Evolutionary conservation across 495 filamentous ascomycete species (phyloP).

Genomic region (Amorphotheca resinae): DNA sequence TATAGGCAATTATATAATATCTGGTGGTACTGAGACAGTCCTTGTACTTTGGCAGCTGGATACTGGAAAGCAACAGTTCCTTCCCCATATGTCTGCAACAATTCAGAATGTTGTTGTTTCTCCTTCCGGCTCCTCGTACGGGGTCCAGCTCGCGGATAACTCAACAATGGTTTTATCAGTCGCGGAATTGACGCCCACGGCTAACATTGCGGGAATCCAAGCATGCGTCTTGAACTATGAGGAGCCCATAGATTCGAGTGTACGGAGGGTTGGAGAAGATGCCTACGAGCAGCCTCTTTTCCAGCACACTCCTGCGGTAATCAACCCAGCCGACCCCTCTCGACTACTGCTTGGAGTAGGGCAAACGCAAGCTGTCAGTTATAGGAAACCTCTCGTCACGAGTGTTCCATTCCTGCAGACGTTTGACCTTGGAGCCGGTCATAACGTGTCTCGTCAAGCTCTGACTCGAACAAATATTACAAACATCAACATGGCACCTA

Average conservation of each 20-base stretch:
- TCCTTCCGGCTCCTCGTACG: constrained; percentile 64
- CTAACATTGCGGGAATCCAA: constrained; percentile 75
- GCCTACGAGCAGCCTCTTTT: constrained; percentile 33
- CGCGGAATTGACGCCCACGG: constrained; percentile 67
- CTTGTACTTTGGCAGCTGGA: constrained; percentile 94
- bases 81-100: constrained; percentile 77
- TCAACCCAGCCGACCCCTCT: constrained; percentile 44
- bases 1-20: constrained; percentile 88
- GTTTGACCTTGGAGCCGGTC: constrained; percentile 62
- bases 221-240: constrained; percentile 24
- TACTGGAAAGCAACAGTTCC: constrained; percentile 61
- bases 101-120: constrained; percentile 80
- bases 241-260: constrained; percentile 7
- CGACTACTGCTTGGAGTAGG: constrained; percentile 49
- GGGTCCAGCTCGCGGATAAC: constrained; percentile 77
- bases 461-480: constrained; percentile 80
- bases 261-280: constrained; percentile 19
- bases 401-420: constrained; percentile 59
- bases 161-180: constrained; percentile 80
- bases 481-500: constrained; percentile 58
- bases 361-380: constrained; percentile 24
- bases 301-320: constrained; percentile 29
- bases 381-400: constrained; percentile 18
- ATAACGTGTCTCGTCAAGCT: constrained; percentile 70
- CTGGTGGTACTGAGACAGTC: constrained; percentile 81